Base-by-base conservation (phyloP, 2,329 filamentous ascomycete genomes). In the Colletotrichum sp. region DNA sequence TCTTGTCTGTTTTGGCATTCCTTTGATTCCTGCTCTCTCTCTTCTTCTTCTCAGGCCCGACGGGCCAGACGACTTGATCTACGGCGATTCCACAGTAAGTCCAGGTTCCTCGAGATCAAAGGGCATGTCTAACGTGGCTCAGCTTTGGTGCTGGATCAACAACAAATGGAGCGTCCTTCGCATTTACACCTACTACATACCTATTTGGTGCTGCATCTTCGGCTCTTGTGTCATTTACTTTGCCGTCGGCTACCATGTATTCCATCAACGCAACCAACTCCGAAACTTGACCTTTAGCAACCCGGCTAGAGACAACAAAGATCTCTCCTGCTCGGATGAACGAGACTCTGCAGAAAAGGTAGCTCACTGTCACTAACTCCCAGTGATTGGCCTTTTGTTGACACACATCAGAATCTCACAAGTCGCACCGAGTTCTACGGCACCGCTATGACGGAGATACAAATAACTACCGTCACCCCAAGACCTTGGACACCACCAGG, bases 1-100 rank as follows among this genome's bases (percentile, higher is more conserved):
- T 48, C 68, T 92, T 2, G 85, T 92, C 63, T 95, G 94, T 82
- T 97, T 96, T 74, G 94, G 94, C 1, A 80, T 94, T 2, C 94
- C 95, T 0, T 91, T 93, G 34, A 82, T 94, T 39, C 93, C 94
- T 10, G 91, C 94, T 0, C 81, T 96, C 32, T 85, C 90, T 24
- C 92, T 94, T 76, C 87, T 96, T 32, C 88, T 94, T 63, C 84
- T 94, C 18, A 62, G 70, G 13, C 77, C 77, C 8, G 24, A 63
- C 15, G 72, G 66, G 8, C 72, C 72, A 12, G 13, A 57, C 7
- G 62, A 76, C 24, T 48, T 39, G 24, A 78, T 91, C 2, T 92
- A 92, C 76, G 91, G 90, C 15, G 85, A 92, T 81, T 90, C 90
- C 26, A 91, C 90, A 32, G 90, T 92, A 80, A 79, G 88, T 83